Percentiles rank a stretch among this genome's conserved stretches.
phyloP scores from a whole-genome alignment of 768 basidiomycete species.

The Pulveroboletus sp. region DNA sequence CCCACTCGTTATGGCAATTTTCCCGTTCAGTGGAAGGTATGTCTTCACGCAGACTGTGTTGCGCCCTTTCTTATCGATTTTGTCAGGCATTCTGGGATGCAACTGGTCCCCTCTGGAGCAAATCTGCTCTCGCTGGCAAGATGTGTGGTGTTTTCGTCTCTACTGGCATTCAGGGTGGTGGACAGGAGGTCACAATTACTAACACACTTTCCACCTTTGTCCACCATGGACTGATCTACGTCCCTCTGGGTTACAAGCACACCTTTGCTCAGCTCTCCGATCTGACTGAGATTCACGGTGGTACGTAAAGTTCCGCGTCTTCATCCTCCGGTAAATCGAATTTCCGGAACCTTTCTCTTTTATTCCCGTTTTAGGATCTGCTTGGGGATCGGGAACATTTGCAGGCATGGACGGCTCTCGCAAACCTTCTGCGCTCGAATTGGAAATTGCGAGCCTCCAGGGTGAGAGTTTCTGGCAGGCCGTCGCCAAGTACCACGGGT shows the following conservation, averaged over 20 bases:
- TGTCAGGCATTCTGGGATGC: conserved; percentile 45
- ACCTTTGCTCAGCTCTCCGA: conserved; percentile 37
- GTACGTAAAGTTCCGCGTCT: too few species aligned
- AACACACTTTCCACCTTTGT: conserved; percentile 43
- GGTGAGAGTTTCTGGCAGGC: conserved; percentile 53
- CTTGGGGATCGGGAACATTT: conserved; percentile 79
- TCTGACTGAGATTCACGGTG: conserved; percentile 44
- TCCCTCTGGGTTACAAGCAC: conserved; percentile 51
- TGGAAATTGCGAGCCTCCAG: conserved; percentile 54
- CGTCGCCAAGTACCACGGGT: conserved; percentile 36
- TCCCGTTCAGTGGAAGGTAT: conserved; percentile 55
- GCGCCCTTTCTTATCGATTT: conserved; percentile 20
- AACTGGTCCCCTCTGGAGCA: conserved; percentile 44
- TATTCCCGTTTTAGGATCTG: conserved; percentile 45
- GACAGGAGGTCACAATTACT: conserved; percentile 40
- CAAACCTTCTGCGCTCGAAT: conserved; percentile 54
- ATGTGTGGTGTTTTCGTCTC: conserved; percentile 45
- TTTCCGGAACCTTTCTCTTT: background rate
- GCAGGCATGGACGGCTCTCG: conserved; percentile 54
- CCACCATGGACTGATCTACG: conserved; percentile 53
- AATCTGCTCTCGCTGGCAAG: conserved; percentile 43
- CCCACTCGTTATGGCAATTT: conserved; percentile 47
- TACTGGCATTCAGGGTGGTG: conserved; percentile 45
- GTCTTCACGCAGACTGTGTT: conserved; percentile 10
- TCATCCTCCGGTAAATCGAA: too few species aligned